Evolutionary conservation across 2,329 filamentous ascomycete genomes (phyloP), one percentile per base, ranked within the genome.

Genomic region (Paracoccidioides lutzii): DNA sequence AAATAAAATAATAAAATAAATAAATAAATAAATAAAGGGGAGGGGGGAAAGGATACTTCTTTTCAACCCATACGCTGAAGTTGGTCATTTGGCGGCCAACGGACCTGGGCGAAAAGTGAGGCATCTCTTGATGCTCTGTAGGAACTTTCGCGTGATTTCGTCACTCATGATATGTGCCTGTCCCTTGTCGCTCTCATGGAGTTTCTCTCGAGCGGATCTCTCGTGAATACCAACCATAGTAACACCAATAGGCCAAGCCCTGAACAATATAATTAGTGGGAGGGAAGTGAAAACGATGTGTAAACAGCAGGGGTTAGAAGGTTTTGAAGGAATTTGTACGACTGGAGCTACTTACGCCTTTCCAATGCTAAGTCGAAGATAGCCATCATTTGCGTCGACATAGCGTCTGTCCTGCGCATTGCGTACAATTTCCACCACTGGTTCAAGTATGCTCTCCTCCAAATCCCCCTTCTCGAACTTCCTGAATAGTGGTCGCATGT

Each of bases 161-260:
- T 97, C 93, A 57, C 90, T 91, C 84, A 98, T 90, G 64, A 97
- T 95, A 70, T 98, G 90, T 3, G 91, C 93, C 65, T 90, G 85
- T 57, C 84, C 85, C 61, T 81, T 80, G 60, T 81, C 80, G 58
- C 76, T 79, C 69, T 93, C 83, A 68, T 97, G 90, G 58, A 98
- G 75, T 74, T 98, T 98, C 74, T 98, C 93, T 60, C 93, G 82
- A 22, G 93, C 91, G 62, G 87, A 93, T 67, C 93, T 83, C 77
- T 97, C 93, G 80, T 98, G 93, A 64, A 98, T 98, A 77, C 93
- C 93, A 66, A 98, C 93, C 93, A 97, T 98, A 70, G 93, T 98
- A 42, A 98, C 93, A 73, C 93, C 93, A 66, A 98, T 98, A 30
- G 93, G 93, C 93, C 93, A 98, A 14, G 93, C 93, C 59, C 76